Percentiles rank a stretch among this genome's conserved stretches.
Conservation (phyloP, 108 stramenopile genomes). For the Cyclotella choctawhatcheeana region DNA sequence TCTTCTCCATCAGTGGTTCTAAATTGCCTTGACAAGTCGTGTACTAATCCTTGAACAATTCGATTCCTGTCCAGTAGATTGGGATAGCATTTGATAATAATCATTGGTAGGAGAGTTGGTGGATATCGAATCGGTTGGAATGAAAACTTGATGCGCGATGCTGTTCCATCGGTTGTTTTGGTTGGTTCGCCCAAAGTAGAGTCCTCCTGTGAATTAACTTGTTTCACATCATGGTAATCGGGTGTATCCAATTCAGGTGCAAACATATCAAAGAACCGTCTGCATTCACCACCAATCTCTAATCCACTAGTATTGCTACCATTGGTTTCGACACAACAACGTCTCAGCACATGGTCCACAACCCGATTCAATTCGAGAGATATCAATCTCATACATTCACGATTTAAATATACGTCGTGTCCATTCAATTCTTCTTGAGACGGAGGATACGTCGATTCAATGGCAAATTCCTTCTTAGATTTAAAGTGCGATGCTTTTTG, state of each 20-base stretch:
- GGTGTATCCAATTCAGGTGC: not conserved
- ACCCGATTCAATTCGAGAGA: not conserved
- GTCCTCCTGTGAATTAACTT: not conserved
- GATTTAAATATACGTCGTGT: not conserved
- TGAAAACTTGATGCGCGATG: slow-evolving; percentile 2
- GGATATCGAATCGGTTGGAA: slow-evolving; percentile 21
- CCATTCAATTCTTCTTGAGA: not conserved
- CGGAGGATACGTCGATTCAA: slow-evolving; percentile 5
- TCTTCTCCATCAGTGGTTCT: not conserved
- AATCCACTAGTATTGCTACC: too few relatives aligned
- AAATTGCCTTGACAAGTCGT: slow-evolving; percentile 17
- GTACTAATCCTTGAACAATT: slow-evolving; percentile 20
- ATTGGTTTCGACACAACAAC: not conserved
- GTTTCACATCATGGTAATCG: not conserved
- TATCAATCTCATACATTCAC: not conserved
- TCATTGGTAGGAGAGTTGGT: slow-evolving; percentile 36
- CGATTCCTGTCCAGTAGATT: slow-evolving; percentile 38
- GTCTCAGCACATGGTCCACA: not conserved
- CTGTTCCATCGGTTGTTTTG: not conserved
- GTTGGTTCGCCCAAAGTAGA: not conserved
- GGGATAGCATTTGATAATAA: slow-evolving; percentile 38
- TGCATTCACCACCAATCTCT: slow-evolving; percentile 20
- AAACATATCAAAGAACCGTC: slow-evolving; percentile 38
- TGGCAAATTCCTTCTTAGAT: not conserved
- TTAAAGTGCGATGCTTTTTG: slow-evolving; percentile 3